Base-by-base conservation (phyloP, 352 stramenopile species). In the Peronosclerospora sorghi region DNA sequence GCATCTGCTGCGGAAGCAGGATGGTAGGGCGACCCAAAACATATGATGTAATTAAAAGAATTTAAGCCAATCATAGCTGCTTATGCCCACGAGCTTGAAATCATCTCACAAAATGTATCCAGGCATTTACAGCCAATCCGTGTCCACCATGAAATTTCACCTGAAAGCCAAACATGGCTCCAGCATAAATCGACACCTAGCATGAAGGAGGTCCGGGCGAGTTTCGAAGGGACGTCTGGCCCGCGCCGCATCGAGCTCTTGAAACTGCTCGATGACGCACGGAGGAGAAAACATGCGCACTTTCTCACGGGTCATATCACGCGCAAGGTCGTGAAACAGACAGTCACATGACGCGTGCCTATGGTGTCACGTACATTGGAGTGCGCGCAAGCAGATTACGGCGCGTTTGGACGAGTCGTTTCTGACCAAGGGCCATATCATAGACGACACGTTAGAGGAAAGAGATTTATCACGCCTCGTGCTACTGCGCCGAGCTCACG, bases 341-440 rank as follows among this genome's bases (percentile, higher is more conserved):
- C 97, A 32, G 96, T 99, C 1, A n/a, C n/a, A 99, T 99, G 97
- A 99, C 97, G 18, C 98, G 89, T 48, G 97, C 99, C 21, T 99
- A 99, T 54, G 97, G 97, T 45, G 97, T 99, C 18, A 99, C 97
- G 7, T 98, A 96, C 57, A 96, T 99, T 47, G 97, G 97, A n/a
- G n/a, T n/a, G 96, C 97, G 9, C 82, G 94, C 13, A 89, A 96
- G 55, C 97, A 99, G 83, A 98, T 99, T 54, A 83, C 92, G 51
- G 90, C 92, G 34, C 96, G 96, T 48, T 82, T 99, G 32, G 75
- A 97, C 61, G 92, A 98, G 47, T 74, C 72, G 18, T 86, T 92
- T 42, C 35, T 94, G 8, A 80, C 75, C 2, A 81, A 91, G 45
- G 76, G 70, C 12, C 62, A 84, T 39, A 60, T 89, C 38, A 72